phyloP scores from a whole-genome alignment of 371 early-diverging fungal species.

The Mucor racemosus region DNA sequence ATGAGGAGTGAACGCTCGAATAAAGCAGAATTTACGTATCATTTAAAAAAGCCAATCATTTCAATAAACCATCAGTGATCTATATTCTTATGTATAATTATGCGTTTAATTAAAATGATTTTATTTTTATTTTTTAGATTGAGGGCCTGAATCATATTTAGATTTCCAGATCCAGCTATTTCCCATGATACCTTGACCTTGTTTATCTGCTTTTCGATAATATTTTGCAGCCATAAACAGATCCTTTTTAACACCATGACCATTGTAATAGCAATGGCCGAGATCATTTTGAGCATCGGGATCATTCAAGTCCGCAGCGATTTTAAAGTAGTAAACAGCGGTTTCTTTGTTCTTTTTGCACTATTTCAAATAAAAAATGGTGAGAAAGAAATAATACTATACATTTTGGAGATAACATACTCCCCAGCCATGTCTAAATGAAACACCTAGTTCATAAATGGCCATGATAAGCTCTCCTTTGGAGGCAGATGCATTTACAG shows the following conservation, averaged over 20 bases:
- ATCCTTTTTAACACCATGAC: conserved; percentile 82
- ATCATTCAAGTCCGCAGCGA: conserved; percentile 86
- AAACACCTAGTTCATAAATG: conserved; percentile 84
- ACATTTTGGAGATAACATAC: conserved; percentile 40
- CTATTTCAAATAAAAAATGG: conserved; percentile 3
- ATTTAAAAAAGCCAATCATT: too few relatives aligned
- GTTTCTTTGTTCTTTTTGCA: conserved; percentile 76
- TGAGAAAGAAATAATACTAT: neutral
- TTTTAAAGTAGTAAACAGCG: conserved; percentile 88
- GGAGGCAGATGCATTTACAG: conserved; percentile 37
- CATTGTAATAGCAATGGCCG: conserved; percentile 76
- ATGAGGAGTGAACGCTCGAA: too few relatives aligned
- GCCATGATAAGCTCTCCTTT: conserved; percentile 78
- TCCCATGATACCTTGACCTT: conserved; percentile 81
- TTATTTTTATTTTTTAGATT: conserved; percentile 1
- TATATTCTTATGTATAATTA: too few relatives aligned
- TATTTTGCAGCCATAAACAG: conserved; percentile 79
- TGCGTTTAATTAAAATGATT: too few relatives aligned
- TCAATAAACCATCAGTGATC: too few relatives aligned
- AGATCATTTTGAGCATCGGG: conserved; percentile 85
- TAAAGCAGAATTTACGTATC: too few relatives aligned
- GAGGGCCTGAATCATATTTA: conserved; percentile 39
- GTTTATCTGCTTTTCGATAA: conserved; percentile 81
- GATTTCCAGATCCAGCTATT: conserved; percentile 79
- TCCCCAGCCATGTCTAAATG: conserved; percentile 93